Base-by-base conservation (phyloP, 805 yeast species). In the Kazachstania psychrophila region DNA sequence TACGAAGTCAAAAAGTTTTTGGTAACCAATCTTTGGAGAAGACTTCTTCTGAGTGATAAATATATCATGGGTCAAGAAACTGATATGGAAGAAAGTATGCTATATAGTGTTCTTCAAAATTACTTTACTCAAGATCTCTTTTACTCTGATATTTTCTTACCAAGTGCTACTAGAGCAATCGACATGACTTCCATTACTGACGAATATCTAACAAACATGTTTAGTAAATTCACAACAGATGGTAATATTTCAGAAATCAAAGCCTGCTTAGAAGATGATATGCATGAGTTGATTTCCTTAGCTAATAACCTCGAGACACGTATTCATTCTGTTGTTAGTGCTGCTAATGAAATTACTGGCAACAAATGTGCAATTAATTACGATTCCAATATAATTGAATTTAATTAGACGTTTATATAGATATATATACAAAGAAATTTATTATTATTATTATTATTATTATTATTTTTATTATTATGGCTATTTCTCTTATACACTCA, bases 401-500 rank as follows among this genome's bases (percentile, higher is more conserved):
- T 23, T n/a, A 23, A 28, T 16, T 38, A 30, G 26, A 6, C 15
- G 24, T 20, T 20, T n/a, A 14, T 6, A 15, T 6, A 16, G n/a
- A n/a, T n/a, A n/a, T n/a, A n/a, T n/a, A n/a, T n/a, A n/a, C n/a
- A n/a, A n/a, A n/a, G n/a, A n/a, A n/a, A n/a, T n/a, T n/a, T 11
- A 13, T 25, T 7, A 13, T 3, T 9, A 9, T 7, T 13, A 25
- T 7, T 25, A 13, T 13, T 11, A n/a, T n/a, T n/a, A n/a, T n/a
- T n/a, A n/a, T n/a, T n/a, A n/a, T n/a, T n/a, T n/a, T n/a, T n/a
- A n/a, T n/a, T n/a, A n/a, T n/a, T n/a, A n/a, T n/a, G n/a, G n/a
- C n/a, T n/a, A n/a, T n/a, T n/a, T n/a, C n/a, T n/a, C 8, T 59
- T 67, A 92, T 20, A 92, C 98, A 56, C 96, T 87, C 98, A 92